Conservation (phyloP, 139 green algal species). For the Micractinium sp. region DNA sequence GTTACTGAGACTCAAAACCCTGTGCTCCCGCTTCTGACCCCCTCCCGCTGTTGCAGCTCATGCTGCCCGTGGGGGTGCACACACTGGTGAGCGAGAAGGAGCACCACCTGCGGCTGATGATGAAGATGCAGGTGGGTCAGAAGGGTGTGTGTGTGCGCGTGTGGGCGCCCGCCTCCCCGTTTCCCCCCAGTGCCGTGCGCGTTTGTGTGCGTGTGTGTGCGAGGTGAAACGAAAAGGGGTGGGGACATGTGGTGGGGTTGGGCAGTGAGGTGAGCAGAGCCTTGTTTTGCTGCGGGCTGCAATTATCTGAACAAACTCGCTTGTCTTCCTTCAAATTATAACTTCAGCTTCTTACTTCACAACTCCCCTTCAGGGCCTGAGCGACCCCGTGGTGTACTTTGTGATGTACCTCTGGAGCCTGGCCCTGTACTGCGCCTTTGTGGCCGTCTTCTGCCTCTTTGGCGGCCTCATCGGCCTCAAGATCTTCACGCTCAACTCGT, state of each 20-base stretch:
- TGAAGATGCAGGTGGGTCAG: constrained; percentile 73
- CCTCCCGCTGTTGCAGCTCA: constrained; percentile 22
- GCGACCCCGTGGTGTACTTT: constrained; percentile 47
- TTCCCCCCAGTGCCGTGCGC: too few species aligned
- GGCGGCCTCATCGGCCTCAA: constrained; percentile 71
- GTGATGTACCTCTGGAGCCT: constrained; percentile 71
- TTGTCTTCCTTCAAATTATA: too few species aligned
- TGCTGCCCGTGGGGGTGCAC: constrained; percentile 55
- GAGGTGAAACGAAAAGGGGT: too few species aligned
- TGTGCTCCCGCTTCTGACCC: not conserved
- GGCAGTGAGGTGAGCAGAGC: too few species aligned
- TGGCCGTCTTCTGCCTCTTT: constrained; percentile 72
- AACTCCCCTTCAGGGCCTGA: constrained; percentile 37
- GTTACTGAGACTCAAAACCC: too few species aligned
- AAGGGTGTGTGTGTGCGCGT: too few species aligned
- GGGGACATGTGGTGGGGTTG: too few species aligned
- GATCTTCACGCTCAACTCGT: constrained; percentile 81
- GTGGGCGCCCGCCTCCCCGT: too few species aligned
- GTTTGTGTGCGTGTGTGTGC: too few species aligned
- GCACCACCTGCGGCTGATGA: constrained; percentile 76
- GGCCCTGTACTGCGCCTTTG: constrained; percentile 69
- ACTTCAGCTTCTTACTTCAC: too few species aligned
- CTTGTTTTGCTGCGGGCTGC: too few species aligned
- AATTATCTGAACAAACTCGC: too few species aligned
- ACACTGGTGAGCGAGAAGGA: constrained; percentile 75